These are phyloP conservation scores for Hypoxylon fuscum DNA, from an alignment of 495 filamentous ascomycete genomes.

Conservation along the genomic window DNA sequence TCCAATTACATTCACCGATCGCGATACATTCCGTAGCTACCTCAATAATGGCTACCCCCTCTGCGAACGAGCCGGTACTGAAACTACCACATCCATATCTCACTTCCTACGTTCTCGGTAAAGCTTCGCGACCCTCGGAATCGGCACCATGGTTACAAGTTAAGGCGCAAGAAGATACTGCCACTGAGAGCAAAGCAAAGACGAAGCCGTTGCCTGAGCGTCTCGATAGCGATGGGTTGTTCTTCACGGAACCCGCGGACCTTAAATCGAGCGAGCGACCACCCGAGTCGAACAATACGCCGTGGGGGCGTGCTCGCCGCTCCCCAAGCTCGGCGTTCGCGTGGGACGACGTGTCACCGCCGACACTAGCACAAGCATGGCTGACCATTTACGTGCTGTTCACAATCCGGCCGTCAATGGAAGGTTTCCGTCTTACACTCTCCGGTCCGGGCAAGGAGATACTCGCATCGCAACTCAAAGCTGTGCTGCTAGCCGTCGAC, in stretches of 20 bases:
- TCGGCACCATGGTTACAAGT: conserved; percentile 34
- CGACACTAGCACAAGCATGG: conserved; percentile 69
- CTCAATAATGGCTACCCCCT: conserved; percentile 38
- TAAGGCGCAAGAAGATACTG: conserved; percentile 25
- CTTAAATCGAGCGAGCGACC: conserved; percentile 58
- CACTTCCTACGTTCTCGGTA: conserved; percentile 51
- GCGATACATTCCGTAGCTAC: conserved; percentile 1
- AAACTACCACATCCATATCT: conserved; percentile 59
- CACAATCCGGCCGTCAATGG: conserved; percentile 61
- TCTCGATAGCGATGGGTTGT: conserved; percentile 49
- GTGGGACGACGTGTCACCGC: conserved; percentile 49
- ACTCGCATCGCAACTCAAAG: conserved; percentile 59
- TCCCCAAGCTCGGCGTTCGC: conserved; percentile 48
- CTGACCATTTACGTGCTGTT: conserved; percentile 67
- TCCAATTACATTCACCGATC: conserved; percentile 7
- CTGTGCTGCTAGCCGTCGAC: conserved; percentile 60
- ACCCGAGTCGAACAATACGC: conserved; percentile 56
- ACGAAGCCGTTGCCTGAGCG: conserved; percentile 37
- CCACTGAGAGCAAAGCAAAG: conserved; percentile 7
- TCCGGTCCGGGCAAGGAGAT: conserved; percentile 49
- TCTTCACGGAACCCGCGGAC: conserved; percentile 54
- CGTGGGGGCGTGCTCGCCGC: conserved; percentile 57
- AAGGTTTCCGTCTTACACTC: conserved; percentile 63
- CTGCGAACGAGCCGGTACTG: conserved; percentile 50
- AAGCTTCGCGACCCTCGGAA: conserved; percentile 40